These are phyloP conservation scores for Carallia pectinifolia DNA, from an alignment of 345 rosid genomes.

Conservation along the genomic window DNA sequence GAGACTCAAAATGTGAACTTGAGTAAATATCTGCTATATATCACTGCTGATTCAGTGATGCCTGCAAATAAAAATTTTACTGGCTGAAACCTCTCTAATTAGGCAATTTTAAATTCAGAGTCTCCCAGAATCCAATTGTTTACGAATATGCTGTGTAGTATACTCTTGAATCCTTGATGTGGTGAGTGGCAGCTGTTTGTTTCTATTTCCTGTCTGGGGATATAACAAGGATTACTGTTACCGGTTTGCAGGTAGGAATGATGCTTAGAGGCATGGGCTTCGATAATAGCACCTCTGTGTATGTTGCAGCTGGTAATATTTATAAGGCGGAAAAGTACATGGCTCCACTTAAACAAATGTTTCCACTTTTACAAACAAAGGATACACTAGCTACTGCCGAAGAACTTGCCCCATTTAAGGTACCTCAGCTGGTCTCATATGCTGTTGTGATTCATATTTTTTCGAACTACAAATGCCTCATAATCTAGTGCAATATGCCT, in stretches of 20 bases:
- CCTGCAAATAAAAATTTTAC: background rate
- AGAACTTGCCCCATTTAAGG: constrained; percentile 89
- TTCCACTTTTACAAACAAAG: constrained; percentile 88
- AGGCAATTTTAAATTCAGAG: background rate
- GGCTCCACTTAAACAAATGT: constrained; percentile 89
- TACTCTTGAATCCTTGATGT: background rate
- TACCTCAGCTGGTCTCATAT: constrained; percentile 21
- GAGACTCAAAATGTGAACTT: too few relatives aligned
- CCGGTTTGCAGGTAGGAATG: constrained; percentile 76
- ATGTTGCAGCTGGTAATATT: constrained; percentile 88
- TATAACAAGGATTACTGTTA: background rate
- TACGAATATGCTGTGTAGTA: background rate
- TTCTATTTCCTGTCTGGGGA: background rate
- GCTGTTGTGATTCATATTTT: background rate
- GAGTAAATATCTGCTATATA: too few relatives aligned
- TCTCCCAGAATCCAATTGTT: background rate
- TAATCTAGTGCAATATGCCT: background rate
- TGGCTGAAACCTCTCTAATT: background rate
- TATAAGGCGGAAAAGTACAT: constrained; percentile 84
- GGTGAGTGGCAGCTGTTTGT: background rate
- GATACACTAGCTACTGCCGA: constrained; percentile 71
- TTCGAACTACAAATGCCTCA: background rate
- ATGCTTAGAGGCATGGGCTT: constrained; percentile 99
- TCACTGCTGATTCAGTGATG: background rate
- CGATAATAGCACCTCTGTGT: constrained; percentile 67